phyloP scores from a whole-genome alignment of 352 stramenopile species.

The Phytophthora boehmeriae region DNA sequence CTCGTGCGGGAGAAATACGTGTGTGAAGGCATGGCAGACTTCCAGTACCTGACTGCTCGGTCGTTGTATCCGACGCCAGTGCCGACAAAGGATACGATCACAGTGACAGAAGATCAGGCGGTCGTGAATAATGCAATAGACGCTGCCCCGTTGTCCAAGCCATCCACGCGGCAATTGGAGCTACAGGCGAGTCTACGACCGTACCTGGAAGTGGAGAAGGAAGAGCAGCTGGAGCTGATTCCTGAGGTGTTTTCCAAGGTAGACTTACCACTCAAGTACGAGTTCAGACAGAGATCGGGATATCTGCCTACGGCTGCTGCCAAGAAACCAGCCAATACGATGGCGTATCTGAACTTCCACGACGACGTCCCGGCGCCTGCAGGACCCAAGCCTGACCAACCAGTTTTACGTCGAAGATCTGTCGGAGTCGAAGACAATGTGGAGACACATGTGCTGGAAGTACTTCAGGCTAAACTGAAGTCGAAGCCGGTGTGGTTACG shows the following conservation, averaged over 20 bases:
- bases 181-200: slow-evolving; percentile 63
- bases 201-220: slow-evolving; percentile 56
- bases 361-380: slow-evolving; percentile 59
- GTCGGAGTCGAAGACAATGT: slow-evolving; percentile 64
- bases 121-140: slow-evolving; percentile 28
- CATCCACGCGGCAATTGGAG: slow-evolving; percentile 43
- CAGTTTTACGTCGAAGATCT: slow-evolving; percentile 49
- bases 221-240: slow-evolving; percentile 72
- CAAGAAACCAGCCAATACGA: slow-evolving; percentile 75
- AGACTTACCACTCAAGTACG: slow-evolving; percentile 82
- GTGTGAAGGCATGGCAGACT: slow-evolving; percentile 87
- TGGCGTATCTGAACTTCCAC: slow-evolving; percentile 85
- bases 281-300: slow-evolving; percentile 77
- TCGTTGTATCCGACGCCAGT: slow-evolving; percentile 59
- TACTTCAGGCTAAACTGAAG: slow-evolving; percentile 61
- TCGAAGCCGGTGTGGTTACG: slow-evolving; percentile 80
- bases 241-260: slow-evolving; percentile 87
- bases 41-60: slow-evolving; percentile 79
- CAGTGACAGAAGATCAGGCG: slow-evolving; percentile 1
- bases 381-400: slow-evolving; percentile 53
- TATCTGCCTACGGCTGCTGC: slow-evolving; percentile 65
- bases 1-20: slow-evolving; percentile 82
- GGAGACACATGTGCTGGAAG: slow-evolving; percentile 65
- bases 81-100: slow-evolving; percentile 31
- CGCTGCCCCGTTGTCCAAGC: slow-evolving; percentile 45